A percentile compares a stretch with the other conserved stretches of the same genome.
Evolutionary conservation across 2,329 filamentous ascomycete genomes (phyloP).

Genomic region (Pyrenophora graminea): DNA sequence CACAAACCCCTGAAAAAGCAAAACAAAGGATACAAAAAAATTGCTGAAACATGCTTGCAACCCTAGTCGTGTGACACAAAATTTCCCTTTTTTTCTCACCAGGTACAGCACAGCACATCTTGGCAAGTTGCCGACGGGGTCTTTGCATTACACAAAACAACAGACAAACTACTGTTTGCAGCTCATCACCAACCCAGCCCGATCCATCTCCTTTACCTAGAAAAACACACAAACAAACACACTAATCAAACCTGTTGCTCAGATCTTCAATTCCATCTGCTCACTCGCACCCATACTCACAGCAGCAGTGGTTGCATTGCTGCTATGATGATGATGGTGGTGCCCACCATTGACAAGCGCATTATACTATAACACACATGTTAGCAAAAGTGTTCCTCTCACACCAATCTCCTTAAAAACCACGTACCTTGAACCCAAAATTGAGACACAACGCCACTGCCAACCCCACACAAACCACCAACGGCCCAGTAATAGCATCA

Average conservation of each 20-base stretch:
- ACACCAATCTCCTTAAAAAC: neutral
- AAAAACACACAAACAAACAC: too few species aligned
- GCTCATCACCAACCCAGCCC: too few species aligned
- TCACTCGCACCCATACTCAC: constrained; percentile 5
- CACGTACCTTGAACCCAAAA: constrained; percentile 77
- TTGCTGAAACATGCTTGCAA: too few species aligned
- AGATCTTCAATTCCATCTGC: constrained; percentile 27
- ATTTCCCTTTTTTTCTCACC: too few species aligned
- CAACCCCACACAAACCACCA: constrained; percentile 80
- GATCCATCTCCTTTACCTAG: too few species aligned
- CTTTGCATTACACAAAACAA: too few species aligned
- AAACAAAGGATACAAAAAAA: too few species aligned
- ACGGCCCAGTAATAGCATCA: constrained; percentile 82
- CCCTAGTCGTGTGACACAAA: too few species aligned
- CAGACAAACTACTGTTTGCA: too few species aligned
- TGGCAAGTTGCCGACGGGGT: too few species aligned
- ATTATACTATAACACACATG: constrained; percentile 23
- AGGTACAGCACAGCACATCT: too few species aligned
- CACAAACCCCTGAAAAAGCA: too few species aligned
- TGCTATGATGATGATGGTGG: constrained; percentile 11
- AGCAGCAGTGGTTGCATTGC: constrained; percentile 6
- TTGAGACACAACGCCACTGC: constrained; percentile 81
- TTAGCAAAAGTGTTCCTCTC: neutral
- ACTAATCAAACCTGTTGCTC: neutral
- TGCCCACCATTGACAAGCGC: constrained; percentile 19